Base-by-base conservation (phyloP, 2,329 filamentous ascomycete genomes). In the Tolypocladium guangdongense region DNA sequence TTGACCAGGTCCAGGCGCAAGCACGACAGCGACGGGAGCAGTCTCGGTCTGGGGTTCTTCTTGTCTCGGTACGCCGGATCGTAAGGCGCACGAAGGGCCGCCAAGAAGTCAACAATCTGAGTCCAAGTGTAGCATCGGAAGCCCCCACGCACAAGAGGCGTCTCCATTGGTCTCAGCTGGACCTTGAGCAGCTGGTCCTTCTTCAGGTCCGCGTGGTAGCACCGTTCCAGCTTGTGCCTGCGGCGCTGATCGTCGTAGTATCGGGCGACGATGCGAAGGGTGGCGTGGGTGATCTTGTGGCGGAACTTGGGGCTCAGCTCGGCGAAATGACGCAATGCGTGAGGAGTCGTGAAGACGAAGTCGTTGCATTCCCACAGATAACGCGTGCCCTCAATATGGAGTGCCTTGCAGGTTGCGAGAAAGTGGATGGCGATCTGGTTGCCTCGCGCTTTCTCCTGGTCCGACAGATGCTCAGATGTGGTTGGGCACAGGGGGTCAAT, bases 101-200 rank as follows among this genome's bases (percentile, higher is more conserved):
- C 66, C 24, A 81, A 64, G 53, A 80, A 81, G 60, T 81, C 78
- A 14, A 74, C 66, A 33, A 79, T 67, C 59, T 80, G 78, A 36
- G 70, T 71, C 77, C 77, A 81, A 3, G 75, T 71, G 62, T 81
- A 81, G 59, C 74, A 76, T 48, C 77, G 74, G 56, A 81, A 80
- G 20, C 77, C 77, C 24, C 72, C 71, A n/a, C 75, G 72, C 33
- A 75, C 68, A 30, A 78, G 66, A 16, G 68, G 74, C 2, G 70
- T 68, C 51, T 78, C 76, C 41, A 68, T 73, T 22, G 70, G 66
- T 2, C 77, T 71, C 35, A 64, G 66, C 30, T 71, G 65, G 4
- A 78, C 68, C 43, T 66, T 69, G 37, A 80, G 66, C 11, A 61
- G 62, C 20, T 75, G 65, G 7, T 71, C 65, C 51, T 68, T 73